Conservation (phyloP, 495 filamentous ascomycete genomes). For the Tetracladium marchalianum region DNA sequence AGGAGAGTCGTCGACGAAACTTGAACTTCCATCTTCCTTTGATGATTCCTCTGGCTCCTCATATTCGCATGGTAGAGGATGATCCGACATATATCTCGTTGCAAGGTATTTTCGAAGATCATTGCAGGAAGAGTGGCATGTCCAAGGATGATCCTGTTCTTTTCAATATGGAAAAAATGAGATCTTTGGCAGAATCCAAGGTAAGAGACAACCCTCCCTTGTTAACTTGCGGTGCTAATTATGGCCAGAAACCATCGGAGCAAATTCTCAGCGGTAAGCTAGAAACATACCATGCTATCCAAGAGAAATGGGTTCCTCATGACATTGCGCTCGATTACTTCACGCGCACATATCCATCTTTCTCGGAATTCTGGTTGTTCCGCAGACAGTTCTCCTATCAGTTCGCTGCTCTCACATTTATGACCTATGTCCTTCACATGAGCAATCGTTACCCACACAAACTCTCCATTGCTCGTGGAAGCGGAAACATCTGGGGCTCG, state of each 20-base stretch:
- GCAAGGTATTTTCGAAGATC: constrained; percentile 90
- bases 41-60: constrained; percentile 88
- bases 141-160: constrained; percentile 93
- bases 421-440: constrained; percentile 98
- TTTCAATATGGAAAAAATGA: constrained; percentile 88
- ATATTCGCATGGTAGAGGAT: constrained; percentile 88
- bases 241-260: constrained; percentile 48
- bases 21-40: constrained; percentile 91
- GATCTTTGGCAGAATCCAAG: constrained; percentile 61
- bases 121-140: constrained; percentile 74
- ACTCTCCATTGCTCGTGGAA: constrained; percentile 78
- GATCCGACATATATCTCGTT: constrained; percentile 90
- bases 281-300: constrained; percentile 84
- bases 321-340: constrained; percentile 81
- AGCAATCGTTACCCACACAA: constrained; percentile 90
- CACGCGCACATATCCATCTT: constrained; percentile 78
- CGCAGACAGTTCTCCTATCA: constrained; percentile 92
- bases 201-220: constrained; percentile 16
- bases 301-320: constrained; percentile 79
- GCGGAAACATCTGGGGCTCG: constrained; percentile 92
- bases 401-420: constrained; percentile 91
- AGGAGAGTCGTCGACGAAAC: constrained; percentile 88
- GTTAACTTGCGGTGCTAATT: constrained; percentile 6
- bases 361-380: constrained; percentile 95
- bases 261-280: constrained; percentile 58